phyloP scores from a whole-genome alignment of 495 filamentous ascomycete species.

The Friedmanniomyces simplex region DNA sequence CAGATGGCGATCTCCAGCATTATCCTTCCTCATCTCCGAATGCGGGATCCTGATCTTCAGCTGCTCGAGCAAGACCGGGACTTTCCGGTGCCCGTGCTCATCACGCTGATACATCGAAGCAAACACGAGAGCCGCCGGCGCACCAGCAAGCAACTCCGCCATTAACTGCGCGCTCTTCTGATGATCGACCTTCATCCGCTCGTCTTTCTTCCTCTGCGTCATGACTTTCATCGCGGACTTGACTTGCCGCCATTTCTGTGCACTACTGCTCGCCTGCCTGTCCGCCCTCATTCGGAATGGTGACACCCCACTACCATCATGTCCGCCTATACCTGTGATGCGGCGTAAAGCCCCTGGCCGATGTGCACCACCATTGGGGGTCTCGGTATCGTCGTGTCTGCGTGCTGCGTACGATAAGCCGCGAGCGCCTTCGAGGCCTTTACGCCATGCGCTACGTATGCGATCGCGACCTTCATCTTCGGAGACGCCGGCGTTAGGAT shows the following conservation, averaged over 20 bases:
- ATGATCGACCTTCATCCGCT: constrained; percentile 68
- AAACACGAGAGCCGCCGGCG: constrained; percentile 82
- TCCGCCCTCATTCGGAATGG: constrained; percentile 20
- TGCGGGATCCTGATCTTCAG: constrained; percentile 80
- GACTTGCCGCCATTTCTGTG: constrained; percentile 75
- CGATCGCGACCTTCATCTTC: constrained; percentile 82
- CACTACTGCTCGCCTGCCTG: constrained; percentile 65
- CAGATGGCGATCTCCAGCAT: constrained; percentile 65
- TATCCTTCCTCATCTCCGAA: constrained; percentile 49
- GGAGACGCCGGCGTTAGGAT: constrained; percentile 64
- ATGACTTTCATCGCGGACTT: constrained; percentile 77
- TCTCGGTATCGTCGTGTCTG: constrained; percentile 28
- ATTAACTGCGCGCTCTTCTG: constrained; percentile 93
- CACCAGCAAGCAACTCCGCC: constrained; percentile 84
- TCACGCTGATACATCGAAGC: constrained; percentile 97
- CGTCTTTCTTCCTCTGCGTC: constrained; percentile 65
- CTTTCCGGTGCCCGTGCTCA: constrained; percentile 87
- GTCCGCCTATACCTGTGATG: constrained; percentile 52
- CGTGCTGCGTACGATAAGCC: constrained; percentile 44
- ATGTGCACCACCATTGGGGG: constrained; percentile 37
- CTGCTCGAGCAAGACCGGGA: constrained; percentile 91
- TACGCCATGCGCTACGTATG: constrained; percentile 50
- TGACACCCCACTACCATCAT: neutral
- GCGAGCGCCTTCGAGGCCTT: constrained; percentile 44
- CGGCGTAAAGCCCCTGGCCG: constrained; percentile 54